phyloP scores from a whole-genome alignment of 2,329 filamentous ascomycete genomes.

The Exophiala viscosa region DNA sequence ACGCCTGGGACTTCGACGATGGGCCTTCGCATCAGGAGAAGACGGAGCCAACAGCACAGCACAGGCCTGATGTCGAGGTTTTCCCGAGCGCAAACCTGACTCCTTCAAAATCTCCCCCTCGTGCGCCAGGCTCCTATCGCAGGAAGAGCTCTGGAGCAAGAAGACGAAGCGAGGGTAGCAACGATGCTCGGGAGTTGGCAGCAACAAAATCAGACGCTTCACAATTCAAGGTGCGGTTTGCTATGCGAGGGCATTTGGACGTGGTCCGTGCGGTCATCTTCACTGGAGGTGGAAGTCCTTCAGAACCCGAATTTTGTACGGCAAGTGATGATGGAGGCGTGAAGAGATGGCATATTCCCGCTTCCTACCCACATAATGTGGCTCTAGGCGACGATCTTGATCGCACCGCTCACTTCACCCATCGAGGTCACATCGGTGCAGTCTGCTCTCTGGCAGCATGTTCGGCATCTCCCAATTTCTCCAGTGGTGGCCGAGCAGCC shows the following conservation, averaged over 20 bases:
- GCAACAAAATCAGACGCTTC: conserved; percentile 62
- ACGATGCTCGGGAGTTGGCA: conserved; percentile 56
- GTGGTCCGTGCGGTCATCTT: conserved; percentile 94
- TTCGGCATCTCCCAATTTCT: conserved; percentile 81
- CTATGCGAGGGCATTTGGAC: conserved; percentile 85
- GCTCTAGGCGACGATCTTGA: conserved; percentile 74
- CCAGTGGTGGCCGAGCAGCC: conserved; percentile 78
- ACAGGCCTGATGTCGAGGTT: conserved; percentile 76
- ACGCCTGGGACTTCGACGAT: conserved; percentile 94
- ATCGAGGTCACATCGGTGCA: conserved; percentile 86
- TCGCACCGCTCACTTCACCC: conserved; percentile 89
- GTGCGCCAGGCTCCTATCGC: conserved; percentile 61
- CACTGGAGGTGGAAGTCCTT: conserved; percentile 89
- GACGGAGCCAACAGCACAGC: conserved; percentile 49
- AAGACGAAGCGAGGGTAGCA: conserved; percentile 58
- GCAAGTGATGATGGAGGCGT: conserved; percentile 92
- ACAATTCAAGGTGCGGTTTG: conserved; percentile 89
- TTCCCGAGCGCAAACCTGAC: conserved; percentile 79
- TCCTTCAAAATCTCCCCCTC: conserved; percentile 73
- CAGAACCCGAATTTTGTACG: conserved; percentile 95
- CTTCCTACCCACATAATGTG: conserved; percentile 54
- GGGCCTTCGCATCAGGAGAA: conserved; percentile 50
- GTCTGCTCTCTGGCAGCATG: conserved; percentile 85
- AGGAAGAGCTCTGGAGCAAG: conserved; percentile 76
- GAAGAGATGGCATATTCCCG: conserved; percentile 93